These are phyloP conservation scores for Xylaria castorea DNA, from an alignment of 495 filamentous ascomycete species.

Conservation along the genomic window DNA sequence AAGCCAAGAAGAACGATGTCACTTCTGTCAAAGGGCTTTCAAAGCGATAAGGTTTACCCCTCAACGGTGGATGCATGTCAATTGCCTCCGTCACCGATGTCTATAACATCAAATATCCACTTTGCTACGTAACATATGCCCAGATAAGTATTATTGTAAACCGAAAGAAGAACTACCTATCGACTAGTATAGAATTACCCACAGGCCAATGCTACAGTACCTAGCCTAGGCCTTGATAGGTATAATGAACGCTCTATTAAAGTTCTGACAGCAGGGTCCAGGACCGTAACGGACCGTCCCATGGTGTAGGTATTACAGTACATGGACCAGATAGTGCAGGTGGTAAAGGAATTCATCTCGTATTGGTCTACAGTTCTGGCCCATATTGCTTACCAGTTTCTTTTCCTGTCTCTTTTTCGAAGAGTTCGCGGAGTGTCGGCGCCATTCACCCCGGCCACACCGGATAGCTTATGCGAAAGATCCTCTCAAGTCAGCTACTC, in stretches of 20 bases:
- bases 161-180: too few relatives aligned
- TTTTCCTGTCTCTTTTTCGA: neutral
- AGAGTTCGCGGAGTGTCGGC: neutral
- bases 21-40: too few relatives aligned
- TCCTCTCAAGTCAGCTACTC: neutral
- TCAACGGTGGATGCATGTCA: too few relatives aligned
- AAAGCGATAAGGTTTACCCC: too few relatives aligned
- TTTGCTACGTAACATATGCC: too few relatives aligned
- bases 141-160: too few relatives aligned
- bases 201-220: neutral
- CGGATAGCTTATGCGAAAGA: neutral
- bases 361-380: neutral
- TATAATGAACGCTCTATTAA: neutral
- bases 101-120: too few relatives aligned
- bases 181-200: too few relatives aligned
- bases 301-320: neutral
- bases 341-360: neutral
- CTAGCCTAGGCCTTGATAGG: neutral
- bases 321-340: neutral
- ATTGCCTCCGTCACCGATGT: too few relatives aligned
- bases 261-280: neutral
- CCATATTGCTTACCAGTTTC: neutral
- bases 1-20: too few relatives aligned
- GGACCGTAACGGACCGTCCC: neutral
- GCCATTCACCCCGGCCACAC: neutral